A percentile compares a stretch with the other conserved stretches of the same genome.
Evolutionary conservation across 169 alveolate species (phyloP).

Genomic region (Plasmodium vivax): DNA sequence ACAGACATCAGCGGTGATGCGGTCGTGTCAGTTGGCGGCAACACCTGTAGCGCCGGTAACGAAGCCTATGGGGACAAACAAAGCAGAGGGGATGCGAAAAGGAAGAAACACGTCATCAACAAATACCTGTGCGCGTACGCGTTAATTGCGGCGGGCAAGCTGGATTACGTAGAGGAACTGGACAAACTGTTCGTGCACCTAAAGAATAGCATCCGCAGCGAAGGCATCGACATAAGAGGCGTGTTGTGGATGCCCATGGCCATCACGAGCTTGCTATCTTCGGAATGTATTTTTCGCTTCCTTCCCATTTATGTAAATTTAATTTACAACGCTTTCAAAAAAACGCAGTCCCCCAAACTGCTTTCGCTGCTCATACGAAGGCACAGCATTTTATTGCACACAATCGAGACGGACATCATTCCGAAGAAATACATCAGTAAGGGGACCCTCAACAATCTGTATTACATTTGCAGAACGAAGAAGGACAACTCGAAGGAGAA

Average conservation of each 20-base stretch:
- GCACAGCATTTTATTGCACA: slow-evolving; percentile 63
- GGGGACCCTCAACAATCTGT: slow-evolving; percentile 35
- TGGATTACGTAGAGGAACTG: slow-evolving; percentile 43
- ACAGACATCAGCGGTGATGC: background rate
- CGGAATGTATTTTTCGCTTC: slow-evolving; percentile 48
- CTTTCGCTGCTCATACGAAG: slow-evolving; percentile 60
- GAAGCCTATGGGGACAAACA: background rate
- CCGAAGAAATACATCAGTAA: slow-evolving; percentile 55
- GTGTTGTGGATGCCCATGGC: slow-evolving; percentile 75
- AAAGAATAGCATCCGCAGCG: slow-evolving; percentile 39
- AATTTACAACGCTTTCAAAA: slow-evolving; percentile 66
- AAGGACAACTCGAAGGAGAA: slow-evolving; percentile 75
- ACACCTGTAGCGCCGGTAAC: background rate
- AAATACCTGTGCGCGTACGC: slow-evolving; percentile 73
- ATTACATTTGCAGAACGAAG: slow-evolving; percentile 61
- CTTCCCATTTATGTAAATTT: slow-evolving; percentile 55
- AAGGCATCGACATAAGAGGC: slow-evolving; percentile 72
- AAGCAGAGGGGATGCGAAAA: background rate
- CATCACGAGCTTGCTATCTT: slow-evolving; percentile 53
- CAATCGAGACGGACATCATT: slow-evolving; percentile 64
- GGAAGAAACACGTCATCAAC: slow-evolving; percentile 22
- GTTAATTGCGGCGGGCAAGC: slow-evolving; percentile 70
- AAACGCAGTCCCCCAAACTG: slow-evolving; percentile 67
- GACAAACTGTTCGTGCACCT: slow-evolving; percentile 44
- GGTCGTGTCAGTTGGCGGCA: background rate